Evolutionary conservation across 129 eudicot genomes (phyloP).

Genomic region (Flaveria trinervia): DNA sequence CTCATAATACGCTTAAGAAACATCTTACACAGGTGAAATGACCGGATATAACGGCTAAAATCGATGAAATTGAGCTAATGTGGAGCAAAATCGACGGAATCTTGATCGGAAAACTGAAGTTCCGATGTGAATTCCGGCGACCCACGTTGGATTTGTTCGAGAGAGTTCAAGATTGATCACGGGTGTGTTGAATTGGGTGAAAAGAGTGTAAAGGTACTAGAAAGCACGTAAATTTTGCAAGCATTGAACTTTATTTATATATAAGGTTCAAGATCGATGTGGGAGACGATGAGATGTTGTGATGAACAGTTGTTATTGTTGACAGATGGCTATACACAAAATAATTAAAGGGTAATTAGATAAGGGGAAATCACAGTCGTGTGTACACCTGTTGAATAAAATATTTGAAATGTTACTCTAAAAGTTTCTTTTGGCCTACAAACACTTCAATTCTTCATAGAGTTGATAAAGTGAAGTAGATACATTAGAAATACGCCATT

Average conservation of each 20-base stretch:
- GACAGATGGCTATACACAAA: slow-evolving; percentile 8
- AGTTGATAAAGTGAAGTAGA: too few species aligned
- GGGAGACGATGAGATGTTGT: slow-evolving; percentile 6
- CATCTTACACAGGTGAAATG: slow-evolving; percentile 10
- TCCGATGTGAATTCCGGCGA: slow-evolving; percentile 13
- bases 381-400: too few species aligned
- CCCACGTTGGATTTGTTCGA: not conserved
- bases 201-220: slow-evolving; percentile 20
- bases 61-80: slow-evolving; percentile 22
- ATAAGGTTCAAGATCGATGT: slow-evolving; percentile 20
- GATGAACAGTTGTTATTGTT: slow-evolving; percentile 2
- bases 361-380: too few species aligned
- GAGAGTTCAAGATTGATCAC: not conserved
- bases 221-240: slow-evolving; percentile 23
- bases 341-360: not conserved
- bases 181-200: not conserved
- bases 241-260: slow-evolving; percentile 21
- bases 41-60: not conserved
- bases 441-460: too few species aligned
- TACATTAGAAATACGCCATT: too few species aligned
- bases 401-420: too few species aligned
- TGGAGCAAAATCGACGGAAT: not conserved
- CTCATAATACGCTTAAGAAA: not conserved
- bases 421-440: too few species aligned
- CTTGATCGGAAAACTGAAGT: slow-evolving; percentile 18